Percentiles rank a stretch among this genome's conserved stretches.
phyloP scores from a whole-genome alignment of 139 green algal genomes.

The Chlorella sorokiniana region DNA sequence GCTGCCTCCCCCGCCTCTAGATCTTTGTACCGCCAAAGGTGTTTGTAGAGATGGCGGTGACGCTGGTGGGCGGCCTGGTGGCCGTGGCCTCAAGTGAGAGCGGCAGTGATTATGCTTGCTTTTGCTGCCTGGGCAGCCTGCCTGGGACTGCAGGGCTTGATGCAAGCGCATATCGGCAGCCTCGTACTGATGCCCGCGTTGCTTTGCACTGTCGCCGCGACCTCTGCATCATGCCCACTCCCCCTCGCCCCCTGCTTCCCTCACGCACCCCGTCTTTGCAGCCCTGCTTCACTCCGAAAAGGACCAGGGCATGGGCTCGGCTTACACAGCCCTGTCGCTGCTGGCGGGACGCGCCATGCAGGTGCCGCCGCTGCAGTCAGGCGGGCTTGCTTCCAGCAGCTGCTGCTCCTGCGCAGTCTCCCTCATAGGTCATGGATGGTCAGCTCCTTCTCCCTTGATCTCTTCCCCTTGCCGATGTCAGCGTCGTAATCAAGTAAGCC shows the following conservation, averaged over 20 bases:
- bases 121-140: background rate
- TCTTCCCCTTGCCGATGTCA: background rate
- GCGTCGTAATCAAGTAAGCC: background rate
- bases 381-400: background rate
- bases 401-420: background rate
- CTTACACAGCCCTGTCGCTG: conserved; percentile 25
- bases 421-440: background rate
- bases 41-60: conserved; percentile 57
- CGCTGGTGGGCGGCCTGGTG: conserved; percentile 48
- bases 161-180: too few species aligned
- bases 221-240: too few species aligned
- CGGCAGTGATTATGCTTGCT: background rate
- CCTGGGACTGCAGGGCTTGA: background rate
- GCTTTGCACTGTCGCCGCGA: too few species aligned
- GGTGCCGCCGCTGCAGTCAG: background rate
- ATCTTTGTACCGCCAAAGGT: conserved; percentile 45
- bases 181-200: too few species aligned
- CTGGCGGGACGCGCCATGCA: conserved; percentile 28
- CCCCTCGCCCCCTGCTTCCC: background rate
- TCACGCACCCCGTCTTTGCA: background rate
- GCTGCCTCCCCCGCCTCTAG: background rate
- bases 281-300: background rate
- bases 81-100: conserved; percentile 13
- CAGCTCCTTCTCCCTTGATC: background rate
- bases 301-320: background rate